Conservation (phyloP, 371 early-diverging fungal species). For the Mortierella sp. region DNA sequence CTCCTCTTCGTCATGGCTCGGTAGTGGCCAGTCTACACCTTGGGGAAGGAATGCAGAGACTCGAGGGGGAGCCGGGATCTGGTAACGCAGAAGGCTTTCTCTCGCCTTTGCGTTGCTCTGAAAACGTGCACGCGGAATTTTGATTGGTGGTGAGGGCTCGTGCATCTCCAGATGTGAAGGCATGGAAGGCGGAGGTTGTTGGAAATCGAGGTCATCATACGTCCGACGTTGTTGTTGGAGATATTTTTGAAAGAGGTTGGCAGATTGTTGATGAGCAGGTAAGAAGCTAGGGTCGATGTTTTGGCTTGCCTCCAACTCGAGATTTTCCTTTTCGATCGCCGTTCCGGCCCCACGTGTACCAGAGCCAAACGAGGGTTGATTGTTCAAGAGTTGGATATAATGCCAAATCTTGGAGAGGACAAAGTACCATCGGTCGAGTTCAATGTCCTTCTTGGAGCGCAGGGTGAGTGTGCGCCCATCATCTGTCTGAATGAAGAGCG, state of each 20-base stretch:
- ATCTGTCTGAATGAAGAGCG: slow-evolving; percentile 12
- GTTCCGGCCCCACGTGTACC: neutral
- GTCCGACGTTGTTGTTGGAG: slow-evolving; percentile 9
- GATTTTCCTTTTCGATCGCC: slow-evolving; percentile 3
- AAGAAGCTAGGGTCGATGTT: slow-evolving; percentile 3
- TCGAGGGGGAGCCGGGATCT: slow-evolving; percentile 16
- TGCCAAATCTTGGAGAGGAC: slow-evolving; percentile 30
- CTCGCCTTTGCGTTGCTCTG: slow-evolving; percentile 4
- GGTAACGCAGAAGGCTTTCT: slow-evolving; percentile 13
- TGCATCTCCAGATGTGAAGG: neutral
- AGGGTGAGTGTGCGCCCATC: slow-evolving; percentile 20
- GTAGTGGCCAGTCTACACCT: slow-evolving; percentile 21
- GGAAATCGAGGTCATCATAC: neutral
- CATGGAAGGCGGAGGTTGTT: neutral
- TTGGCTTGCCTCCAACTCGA: neutral
- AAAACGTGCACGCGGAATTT: neutral
- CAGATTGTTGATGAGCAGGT: slow-evolving; percentile 19
- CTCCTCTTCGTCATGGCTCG: neutral
- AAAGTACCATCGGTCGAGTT: slow-evolving; percentile 32
- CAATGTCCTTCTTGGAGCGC: slow-evolving; percentile 23
- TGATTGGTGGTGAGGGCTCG: slow-evolving; percentile 12
- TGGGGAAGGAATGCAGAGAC: slow-evolving; percentile 31
- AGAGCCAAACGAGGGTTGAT: neutral
- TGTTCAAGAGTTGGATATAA: slow-evolving; percentile 8
- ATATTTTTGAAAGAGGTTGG: slow-evolving; percentile 17